Evolutionary conservation across 2,329 filamentous ascomycete genomes (phyloP).

Genomic region (Aspergillus uvarum): DNA sequence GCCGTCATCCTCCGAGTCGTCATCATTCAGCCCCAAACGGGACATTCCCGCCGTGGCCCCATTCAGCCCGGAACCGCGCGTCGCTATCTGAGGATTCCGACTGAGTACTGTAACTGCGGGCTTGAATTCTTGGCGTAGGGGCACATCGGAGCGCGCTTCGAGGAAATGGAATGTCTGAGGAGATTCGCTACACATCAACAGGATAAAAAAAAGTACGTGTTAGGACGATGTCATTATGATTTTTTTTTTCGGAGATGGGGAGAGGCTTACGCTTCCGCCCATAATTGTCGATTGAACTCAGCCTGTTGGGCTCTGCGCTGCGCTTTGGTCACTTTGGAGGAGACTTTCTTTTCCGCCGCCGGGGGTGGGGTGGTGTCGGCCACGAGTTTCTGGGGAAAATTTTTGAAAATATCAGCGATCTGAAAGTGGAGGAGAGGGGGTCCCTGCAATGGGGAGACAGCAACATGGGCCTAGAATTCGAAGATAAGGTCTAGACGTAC

Average conservation of each 20-base stretch:
- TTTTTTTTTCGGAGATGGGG: background rate
- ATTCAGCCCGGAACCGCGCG: conserved; percentile 53
- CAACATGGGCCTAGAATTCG: too few relatives aligned
- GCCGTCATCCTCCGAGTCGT: conserved; percentile 65
- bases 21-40: conserved; percentile 50
- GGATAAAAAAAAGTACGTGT: conserved; percentile 6
- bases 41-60: conserved; percentile 44
- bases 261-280: conserved; percentile 74
- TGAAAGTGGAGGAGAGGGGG: background rate
- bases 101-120: conserved; percentile 80
- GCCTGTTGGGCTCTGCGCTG: conserved; percentile 77
- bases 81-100: conserved; percentile 68
- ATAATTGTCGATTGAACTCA: conserved; percentile 80
- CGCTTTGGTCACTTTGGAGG: conserved; percentile 64
- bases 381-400: conserved; percentile 39
- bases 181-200: conserved; percentile 59
- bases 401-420: background rate
- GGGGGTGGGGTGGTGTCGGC: conserved; percentile 36
- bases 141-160: conserved; percentile 62
- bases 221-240: background rate
- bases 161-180: conserved; percentile 74
- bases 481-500: conserved; percentile 38
- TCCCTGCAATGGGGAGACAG: too few relatives aligned
- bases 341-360: conserved; percentile 45
- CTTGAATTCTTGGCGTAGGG: conserved; percentile 72